Evolutionary conservation across 2,329 filamentous ascomycete species (phyloP).

Genomic region (Neoarthrinium moseri): DNA sequence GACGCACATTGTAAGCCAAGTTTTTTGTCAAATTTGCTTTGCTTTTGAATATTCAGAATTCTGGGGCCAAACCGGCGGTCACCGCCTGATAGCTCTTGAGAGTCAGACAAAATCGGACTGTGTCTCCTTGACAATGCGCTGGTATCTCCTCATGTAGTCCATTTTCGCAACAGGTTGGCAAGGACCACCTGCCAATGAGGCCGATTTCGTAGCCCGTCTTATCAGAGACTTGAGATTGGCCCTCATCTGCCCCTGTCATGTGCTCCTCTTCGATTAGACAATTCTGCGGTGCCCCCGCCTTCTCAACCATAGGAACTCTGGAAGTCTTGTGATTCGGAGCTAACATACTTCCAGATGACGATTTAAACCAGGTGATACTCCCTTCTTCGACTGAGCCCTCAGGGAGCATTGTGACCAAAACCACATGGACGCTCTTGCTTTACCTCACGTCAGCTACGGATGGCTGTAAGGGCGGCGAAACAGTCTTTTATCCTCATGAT

Average conservation of each 20-base stretch:
- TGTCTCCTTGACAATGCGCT: too few relatives aligned
- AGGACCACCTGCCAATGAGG: not conserved
- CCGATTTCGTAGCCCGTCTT: not conserved
- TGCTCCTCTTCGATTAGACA: not conserved
- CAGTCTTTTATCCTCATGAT: constrained; percentile 82
- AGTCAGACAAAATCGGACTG: too few relatives aligned
- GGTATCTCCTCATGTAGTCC: too few relatives aligned
- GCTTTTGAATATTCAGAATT: not conserved
- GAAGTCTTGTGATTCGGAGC: too few relatives aligned
- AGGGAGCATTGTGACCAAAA: constrained; percentile 54
- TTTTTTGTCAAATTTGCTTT: not conserved
- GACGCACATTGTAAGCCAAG: constrained; percentile 76
- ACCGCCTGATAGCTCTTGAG: too few relatives aligned
- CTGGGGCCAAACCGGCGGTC: not conserved
- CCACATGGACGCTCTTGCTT: constrained; percentile 88
- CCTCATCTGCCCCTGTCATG: not conserved
- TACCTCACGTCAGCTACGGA: constrained; percentile 77
- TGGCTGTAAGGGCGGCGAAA: constrained; percentile 82
- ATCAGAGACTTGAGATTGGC: not conserved
- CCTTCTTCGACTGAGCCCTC: constrained; percentile 33
- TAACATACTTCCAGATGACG: constrained; percentile 65
- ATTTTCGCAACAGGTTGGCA: too few relatives aligned
- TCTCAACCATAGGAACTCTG: not conserved
- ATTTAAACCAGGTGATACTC: constrained; percentile 72
- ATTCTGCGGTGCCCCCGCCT: not conserved